Base-by-base conservation (phyloP, 306 rosid genomes). In the Ochetophila trinervis region DNA sequence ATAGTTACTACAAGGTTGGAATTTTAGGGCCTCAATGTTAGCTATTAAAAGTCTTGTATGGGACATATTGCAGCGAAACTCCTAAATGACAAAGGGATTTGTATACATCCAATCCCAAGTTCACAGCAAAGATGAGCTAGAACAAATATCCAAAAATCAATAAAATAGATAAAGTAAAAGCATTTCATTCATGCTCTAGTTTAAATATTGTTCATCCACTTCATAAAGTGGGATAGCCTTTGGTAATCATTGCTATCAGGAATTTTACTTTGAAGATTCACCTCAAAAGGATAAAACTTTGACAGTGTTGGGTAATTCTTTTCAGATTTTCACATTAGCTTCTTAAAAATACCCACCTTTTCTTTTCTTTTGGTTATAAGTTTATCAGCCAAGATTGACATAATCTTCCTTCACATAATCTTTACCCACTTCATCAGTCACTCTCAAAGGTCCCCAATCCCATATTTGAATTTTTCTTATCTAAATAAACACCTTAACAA, bases 381-480 rank as follows among this genome's bases (percentile, higher is more conserved):
- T 40, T 4, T 40, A 40, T 40, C 45, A 6, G 15, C 2, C 2
- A 40, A 40, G 10, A 40, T 40, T 40, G 12, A 40, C 45, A 40
- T 52, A 3, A 49, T 10, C 2, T 35, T 51, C 48, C 14, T 20
- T 27, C 22, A 10, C 0, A 40, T 4, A 53, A 16, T 36, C 23
- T 16, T 16, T 20, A 40, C 19, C 62, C 34, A 67, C 63, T 56
- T 8, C 32, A 45, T 0, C 7, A 13, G 20, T 44, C 55, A 56
- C 18, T 40, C 18, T 54, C 71, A 30, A n/a, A 14, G 48, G 56
- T 27, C 47, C 47, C 2, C 10, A 68, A 45, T 67, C 72, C 45
- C 24, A 45, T 45, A 64, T 12, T 45, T 49, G 4, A 45, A 57
- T 18, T 40, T 40, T 40, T 40, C 45, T 40, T 40, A 10, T 9